A percentile compares a stretch with the other conserved stretches of the same genome.
Conservation (phyloP, 2,329 filamentous ascomycete genomes). For the Chaetomium sp. region DNA sequence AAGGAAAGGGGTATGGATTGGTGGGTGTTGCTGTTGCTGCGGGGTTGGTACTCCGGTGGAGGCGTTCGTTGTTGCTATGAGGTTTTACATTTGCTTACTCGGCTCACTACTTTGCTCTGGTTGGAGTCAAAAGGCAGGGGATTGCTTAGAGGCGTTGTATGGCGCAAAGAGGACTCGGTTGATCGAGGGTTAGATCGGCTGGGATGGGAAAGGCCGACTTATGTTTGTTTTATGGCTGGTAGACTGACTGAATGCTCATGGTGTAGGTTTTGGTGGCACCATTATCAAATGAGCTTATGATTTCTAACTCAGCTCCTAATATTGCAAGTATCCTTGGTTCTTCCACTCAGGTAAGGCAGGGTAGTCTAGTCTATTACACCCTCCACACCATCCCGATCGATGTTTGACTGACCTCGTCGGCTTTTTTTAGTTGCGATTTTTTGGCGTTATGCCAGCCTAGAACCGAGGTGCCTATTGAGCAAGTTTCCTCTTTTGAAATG, state of each 20-base stretch:
- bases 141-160: conserved; percentile 17
- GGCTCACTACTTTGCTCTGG: neutral
- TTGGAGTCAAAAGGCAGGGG: neutral
- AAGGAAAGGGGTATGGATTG: neutral
- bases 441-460: neutral
- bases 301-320: neutral
- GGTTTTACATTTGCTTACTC: neutral
- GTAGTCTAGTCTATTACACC: neutral
- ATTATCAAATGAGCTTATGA: neutral
- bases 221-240: conserved; percentile 5
- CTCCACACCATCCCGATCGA: too few species aligned
- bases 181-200: neutral
- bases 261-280: neutral
- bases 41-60: neutral
- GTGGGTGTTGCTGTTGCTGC: neutral
- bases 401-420: neutral
- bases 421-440: too few species aligned
- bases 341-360: neutral
- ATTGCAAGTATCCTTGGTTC: neutral
- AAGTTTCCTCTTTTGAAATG: too few species aligned
- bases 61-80: neutral
- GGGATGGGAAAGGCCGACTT: neutral
- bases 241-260: conserved; percentile 1
- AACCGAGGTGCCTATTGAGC: too few species aligned
- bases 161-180: neutral